These are phyloP conservation scores for Lichtheimia ornata DNA, from an alignment of 371 early-diverging fungal genomes.

Conservation along the genomic window DNA sequence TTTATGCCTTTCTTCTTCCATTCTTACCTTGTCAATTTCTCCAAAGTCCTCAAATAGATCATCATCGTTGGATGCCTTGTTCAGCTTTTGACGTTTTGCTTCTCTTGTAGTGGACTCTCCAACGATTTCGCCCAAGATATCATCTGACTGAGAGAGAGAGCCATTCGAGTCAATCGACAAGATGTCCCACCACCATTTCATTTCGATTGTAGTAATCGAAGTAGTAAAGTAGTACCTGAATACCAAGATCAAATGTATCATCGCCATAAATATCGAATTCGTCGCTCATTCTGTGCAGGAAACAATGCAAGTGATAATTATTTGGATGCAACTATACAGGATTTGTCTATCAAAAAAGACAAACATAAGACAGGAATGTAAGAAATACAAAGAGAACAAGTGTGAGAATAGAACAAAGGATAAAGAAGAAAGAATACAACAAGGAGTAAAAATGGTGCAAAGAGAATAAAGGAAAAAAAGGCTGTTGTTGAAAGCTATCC, in stretches of 20 bases:
- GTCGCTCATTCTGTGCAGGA: conserved; percentile 11
- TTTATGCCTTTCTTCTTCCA: too few species aligned
- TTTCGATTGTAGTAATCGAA: too few species aligned
- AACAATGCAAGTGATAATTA: conserved; percentile 1
- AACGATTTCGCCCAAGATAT: conserved; percentile 46
- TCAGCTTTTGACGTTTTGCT: conserved; percentile 30
- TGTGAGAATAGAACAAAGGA: background rate
- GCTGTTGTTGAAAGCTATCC: too few species aligned
- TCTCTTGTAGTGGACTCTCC: conserved; percentile 29
- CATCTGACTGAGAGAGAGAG: conserved; percentile 24
- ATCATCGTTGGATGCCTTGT: conserved; percentile 19
- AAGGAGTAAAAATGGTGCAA: too few species aligned
- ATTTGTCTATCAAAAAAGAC: background rate
- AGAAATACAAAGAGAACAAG: conserved; percentile 1
- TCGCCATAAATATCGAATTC: conserved; percentile 54
- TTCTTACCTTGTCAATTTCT: conserved; percentile 34
- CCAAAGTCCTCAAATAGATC: conserved; percentile 43
- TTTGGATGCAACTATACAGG: conserved; percentile 1
- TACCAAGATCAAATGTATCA: conserved; percentile 31
- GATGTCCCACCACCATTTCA: too few species aligned
- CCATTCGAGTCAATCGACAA: background rate
- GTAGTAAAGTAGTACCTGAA: conserved; percentile 22
- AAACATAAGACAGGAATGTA: background rate
- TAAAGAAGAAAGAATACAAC: background rate
- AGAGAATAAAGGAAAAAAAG: too few species aligned